A percentile compares a stretch with the other conserved stretches of the same genome.
These are phyloP conservation scores for Exidia glandulosa DNA, from an alignment of 768 basidiomycete genomes.

Conservation along the genomic window DNA sequence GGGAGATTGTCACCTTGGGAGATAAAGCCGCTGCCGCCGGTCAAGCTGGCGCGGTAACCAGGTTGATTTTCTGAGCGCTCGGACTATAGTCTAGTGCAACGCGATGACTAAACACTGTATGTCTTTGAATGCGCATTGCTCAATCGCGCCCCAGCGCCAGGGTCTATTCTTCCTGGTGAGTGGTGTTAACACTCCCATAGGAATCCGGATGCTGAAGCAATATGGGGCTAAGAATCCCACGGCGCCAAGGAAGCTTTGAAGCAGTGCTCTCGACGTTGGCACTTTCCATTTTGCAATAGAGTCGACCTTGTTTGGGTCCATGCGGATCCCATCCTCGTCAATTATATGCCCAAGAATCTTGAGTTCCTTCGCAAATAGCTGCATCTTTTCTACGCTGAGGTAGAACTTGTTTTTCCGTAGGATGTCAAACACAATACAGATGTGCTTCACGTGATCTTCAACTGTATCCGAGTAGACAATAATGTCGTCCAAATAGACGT, in stretches of 20 bases:
- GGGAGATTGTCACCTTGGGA: conserved; percentile 19
- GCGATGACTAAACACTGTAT: conserved; percentile 1
- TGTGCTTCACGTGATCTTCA: conserved; percentile 20
- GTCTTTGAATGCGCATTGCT: conserved; percentile 6
- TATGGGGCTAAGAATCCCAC: conserved; percentile 21
- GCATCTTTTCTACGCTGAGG: conserved; percentile 23
- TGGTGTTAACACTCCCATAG: conserved; percentile 4
- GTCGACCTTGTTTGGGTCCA: too few species aligned
- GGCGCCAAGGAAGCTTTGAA: conserved; percentile 21
- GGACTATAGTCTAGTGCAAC: not conserved
- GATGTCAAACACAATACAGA: conserved; percentile 21
- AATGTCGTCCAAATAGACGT: conserved; percentile 27
- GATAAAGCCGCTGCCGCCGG: conserved; percentile 20
- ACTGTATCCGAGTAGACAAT: conserved; percentile 20
- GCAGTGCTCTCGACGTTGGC: too few species aligned
- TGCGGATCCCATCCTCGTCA: conserved; percentile 25
- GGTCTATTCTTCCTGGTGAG: not conserved
- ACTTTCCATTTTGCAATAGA: too few species aligned
- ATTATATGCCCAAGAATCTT: conserved; percentile 27
- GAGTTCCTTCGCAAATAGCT: conserved; percentile 18
- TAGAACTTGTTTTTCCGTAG: conserved; percentile 25
- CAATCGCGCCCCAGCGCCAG: conserved; percentile 5
- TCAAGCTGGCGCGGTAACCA: conserved; percentile 21
- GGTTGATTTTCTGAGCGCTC: conserved; percentile 9
- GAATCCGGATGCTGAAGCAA: conserved; percentile 1